Evolutionary conservation across 768 basidiomycete genomes (phyloP).

Genomic region (Clitopilus passeckerianus): DNA sequence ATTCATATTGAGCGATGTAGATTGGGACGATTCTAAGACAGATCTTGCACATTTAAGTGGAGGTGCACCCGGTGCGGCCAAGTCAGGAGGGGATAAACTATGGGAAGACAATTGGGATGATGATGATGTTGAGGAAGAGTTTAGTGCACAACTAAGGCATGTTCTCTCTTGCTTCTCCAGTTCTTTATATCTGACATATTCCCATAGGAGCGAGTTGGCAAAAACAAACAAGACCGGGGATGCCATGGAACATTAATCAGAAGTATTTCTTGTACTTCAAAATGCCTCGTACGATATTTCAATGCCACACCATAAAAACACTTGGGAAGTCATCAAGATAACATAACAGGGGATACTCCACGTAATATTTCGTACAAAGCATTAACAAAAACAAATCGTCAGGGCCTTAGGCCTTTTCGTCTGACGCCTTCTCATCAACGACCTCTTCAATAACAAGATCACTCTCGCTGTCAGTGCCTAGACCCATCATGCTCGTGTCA

Average conservation of each 20-base stretch:
- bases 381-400: not conserved
- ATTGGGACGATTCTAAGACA: constrained; percentile 86
- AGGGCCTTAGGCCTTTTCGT: constrained; percentile 4
- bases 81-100: constrained; percentile 81
- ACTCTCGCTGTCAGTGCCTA: constrained; percentile 22
- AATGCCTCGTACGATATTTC: no score
- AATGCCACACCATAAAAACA: no score
- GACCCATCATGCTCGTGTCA: constrained; percentile 73
- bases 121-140: constrained; percentile 97
- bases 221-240: constrained; percentile 47
- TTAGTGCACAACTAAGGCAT: constrained; percentile 91
- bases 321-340: no score
- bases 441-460: constrained; percentile 16
- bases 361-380: not conserved
- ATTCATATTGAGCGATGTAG: constrained; percentile 28
- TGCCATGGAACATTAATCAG: constrained; percentile 50
- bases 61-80: constrained; percentile 67
- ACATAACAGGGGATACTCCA: not conserved
- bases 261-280: no score
- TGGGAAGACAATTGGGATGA: constrained; percentile 99
- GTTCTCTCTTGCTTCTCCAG: constrained; percentile 18
- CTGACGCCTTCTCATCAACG: constrained; percentile 14
- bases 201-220: constrained; percentile 55
- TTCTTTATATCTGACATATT: not conserved
- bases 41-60: constrained; percentile 76